Evolutionary conservation across 2,329 filamentous ascomycete species (phyloP).

Genomic region (Tothia fuscella): DNA sequence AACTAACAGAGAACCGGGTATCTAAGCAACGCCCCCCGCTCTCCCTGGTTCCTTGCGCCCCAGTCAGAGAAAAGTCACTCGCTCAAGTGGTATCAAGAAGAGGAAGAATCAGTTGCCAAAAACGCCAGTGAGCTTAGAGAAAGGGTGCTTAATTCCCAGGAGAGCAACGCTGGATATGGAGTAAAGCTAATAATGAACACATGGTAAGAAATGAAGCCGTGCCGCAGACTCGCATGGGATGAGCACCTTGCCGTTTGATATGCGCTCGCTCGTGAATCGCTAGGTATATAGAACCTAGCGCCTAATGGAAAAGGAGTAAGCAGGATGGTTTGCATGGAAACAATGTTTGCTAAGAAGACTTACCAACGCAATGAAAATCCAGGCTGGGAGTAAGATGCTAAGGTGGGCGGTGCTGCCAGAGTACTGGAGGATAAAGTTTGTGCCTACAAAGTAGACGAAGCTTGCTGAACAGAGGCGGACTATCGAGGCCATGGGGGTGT

Average conservation of each 20-base stretch:
- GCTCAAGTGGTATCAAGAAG: no score
- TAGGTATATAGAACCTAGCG: constrained; percentile 4
- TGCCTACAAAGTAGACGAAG: constrained; percentile 9
- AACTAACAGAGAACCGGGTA: no score
- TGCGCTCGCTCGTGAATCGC: constrained; percentile 7
- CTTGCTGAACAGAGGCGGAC: constrained; percentile 9
- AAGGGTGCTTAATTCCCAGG: no score
- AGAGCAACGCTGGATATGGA: no score
- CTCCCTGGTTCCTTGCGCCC: no score
- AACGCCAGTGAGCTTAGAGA: no score
- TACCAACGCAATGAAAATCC: constrained; percentile 8
- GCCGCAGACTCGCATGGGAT: constrained; percentile 4
- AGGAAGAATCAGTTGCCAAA: no score
- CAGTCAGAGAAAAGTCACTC: no score
- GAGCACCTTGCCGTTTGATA: constrained; percentile 7
- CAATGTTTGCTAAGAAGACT: no score
- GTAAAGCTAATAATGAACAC: constrained; percentile 7
- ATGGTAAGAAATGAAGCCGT: constrained; percentile 8
- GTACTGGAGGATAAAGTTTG: constrained; percentile 8
- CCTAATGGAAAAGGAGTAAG: neutral
- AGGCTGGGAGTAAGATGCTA: constrained; percentile 3
- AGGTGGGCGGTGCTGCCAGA: neutral
- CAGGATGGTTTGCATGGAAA: no score
- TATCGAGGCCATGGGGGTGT: constrained; percentile 10
- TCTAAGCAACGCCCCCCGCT: no score